Evolutionary conservation across 495 filamentous ascomycete genomes (phyloP).

Genomic region (Polyplosphaeria fusca): DNA sequence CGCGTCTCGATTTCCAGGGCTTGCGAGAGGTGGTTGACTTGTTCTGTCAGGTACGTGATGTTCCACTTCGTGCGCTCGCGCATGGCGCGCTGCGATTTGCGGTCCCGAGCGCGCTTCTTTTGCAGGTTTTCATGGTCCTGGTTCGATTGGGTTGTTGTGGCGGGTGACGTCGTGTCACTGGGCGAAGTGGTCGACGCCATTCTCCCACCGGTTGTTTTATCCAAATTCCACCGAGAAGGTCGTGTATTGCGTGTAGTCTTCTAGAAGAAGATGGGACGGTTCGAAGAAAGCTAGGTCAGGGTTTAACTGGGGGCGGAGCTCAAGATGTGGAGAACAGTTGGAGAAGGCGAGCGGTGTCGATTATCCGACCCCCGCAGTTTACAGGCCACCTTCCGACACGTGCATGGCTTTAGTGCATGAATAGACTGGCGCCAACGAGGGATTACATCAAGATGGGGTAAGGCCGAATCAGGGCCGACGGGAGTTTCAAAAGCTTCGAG

Average conservation of each 20-base stretch:
- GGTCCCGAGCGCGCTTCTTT: conserved; percentile 9
- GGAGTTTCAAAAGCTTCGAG: no score
- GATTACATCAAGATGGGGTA: no score
- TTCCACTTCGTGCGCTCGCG: conserved; percentile 18
- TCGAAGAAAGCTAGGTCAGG: not conserved
- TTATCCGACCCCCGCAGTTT: conserved; percentile 10
- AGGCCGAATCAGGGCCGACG: no score
- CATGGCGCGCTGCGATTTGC: conserved; percentile 17
- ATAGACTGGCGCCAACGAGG: no score
- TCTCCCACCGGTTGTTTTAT: no score
- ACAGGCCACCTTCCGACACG: not conserved
- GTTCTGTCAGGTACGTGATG: conserved; percentile 11
- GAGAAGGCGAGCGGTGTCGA: not conserved
- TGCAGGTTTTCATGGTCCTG: conserved; percentile 13
- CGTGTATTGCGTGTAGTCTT: no score
- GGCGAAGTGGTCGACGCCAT: conserved; percentile 14
- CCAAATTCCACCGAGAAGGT: no score
- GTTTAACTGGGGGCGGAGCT: not conserved
- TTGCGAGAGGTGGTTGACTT: conserved; percentile 13
- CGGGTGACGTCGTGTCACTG: conserved; percentile 14
- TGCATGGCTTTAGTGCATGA: not conserved
- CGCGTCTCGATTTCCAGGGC: conserved; percentile 7
- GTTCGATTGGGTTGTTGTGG: not conserved
- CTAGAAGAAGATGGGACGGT: not conserved
- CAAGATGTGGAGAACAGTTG: not conserved